Percentiles rank a stretch among this genome's conserved stretches.
Conservation (phyloP, 805 yeast genomes). For the Ogataea ganodermae region DNA sequence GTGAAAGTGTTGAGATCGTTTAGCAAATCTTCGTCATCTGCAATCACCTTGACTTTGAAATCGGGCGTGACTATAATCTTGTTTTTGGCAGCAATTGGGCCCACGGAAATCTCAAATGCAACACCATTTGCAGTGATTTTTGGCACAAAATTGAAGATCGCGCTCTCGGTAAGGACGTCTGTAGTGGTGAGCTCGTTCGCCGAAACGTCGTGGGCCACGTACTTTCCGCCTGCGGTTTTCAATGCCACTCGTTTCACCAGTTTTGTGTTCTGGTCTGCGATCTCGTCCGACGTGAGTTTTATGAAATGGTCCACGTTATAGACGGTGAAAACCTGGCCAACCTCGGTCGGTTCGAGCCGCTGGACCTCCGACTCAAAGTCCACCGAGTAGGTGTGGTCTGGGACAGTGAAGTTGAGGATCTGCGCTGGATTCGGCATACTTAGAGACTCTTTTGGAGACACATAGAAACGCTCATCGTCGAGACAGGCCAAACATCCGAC, state of each 20-base stretch:
- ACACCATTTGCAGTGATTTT: slow-evolving; percentile 3
- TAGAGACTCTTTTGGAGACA: slow-evolving; percentile 4
- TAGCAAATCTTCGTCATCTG: slow-evolving; percentile 33
- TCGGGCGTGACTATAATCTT: slow-evolving; percentile 24
- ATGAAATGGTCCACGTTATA: slow-evolving; percentile 27
- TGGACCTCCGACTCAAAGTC: slow-evolving; percentile 15
- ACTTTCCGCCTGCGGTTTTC: slow-evolving; percentile 28
- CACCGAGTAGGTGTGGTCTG: slow-evolving; percentile 10
- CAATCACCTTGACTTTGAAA: slow-evolving; percentile 27
- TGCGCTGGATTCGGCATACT: slow-evolving; percentile 9
- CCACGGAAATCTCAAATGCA: slow-evolving; percentile 20
- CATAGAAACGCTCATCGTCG: slow-evolving; percentile 12
- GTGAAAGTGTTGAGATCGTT: slow-evolving; percentile 26
- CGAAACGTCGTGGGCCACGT: slow-evolving; percentile 23
- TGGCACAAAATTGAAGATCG: slow-evolving; percentile 27
- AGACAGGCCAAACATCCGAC: slow-evolving; percentile 21
- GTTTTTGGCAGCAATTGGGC: slow-evolving; percentile 16
- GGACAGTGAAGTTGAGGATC: slow-evolving; percentile 25
- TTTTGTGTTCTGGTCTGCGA: not conserved
- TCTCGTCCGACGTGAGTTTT: slow-evolving; percentile 7
- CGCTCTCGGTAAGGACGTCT: slow-evolving; percentile 32
- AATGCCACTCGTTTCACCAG: slow-evolving; percentile 22
- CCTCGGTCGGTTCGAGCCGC: slow-evolving; percentile 29
- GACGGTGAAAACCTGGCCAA: slow-evolving; percentile 31
- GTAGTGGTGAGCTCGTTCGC: slow-evolving; percentile 22